Conservation (phyloP, 495 filamentous ascomycete genomes). For the Penicillium mononematosum region DNA sequence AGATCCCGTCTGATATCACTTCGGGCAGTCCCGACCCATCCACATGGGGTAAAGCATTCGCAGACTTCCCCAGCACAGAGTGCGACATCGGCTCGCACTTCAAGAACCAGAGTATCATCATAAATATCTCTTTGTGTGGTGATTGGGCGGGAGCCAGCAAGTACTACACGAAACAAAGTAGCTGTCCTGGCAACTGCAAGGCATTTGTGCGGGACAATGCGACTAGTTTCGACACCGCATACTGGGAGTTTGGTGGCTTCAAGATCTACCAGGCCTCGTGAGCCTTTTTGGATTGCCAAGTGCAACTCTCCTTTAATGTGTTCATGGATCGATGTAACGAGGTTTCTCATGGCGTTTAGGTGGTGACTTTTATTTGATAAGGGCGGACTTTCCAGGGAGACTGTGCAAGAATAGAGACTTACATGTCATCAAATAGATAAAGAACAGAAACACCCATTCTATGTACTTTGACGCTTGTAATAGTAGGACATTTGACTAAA, state of each 20-base stretch:
- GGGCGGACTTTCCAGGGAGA: neutral
- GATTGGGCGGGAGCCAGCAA: slow-evolving; percentile 25
- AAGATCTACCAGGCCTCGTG: slow-evolving; percentile 31
- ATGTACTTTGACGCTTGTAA: neutral
- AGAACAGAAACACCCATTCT: neutral
- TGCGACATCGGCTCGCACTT: slow-evolving; percentile 42
- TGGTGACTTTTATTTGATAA: neutral
- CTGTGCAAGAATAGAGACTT: neutral
- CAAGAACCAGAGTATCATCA: slow-evolving; percentile 43
- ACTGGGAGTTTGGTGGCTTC: slow-evolving; percentile 44
- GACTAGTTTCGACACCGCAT: slow-evolving; percentile 32
- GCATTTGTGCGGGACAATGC: slow-evolving; percentile 36
- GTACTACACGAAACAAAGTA: slow-evolving; percentile 28
- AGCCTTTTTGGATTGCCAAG: neutral
- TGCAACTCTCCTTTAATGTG: neutral
- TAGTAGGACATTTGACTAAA: neutral
- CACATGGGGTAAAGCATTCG: slow-evolving; percentile 28
- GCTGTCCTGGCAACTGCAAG: slow-evolving; percentile 35
- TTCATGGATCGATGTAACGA: neutral
- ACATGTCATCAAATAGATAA: neutral
- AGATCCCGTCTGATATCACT: slow-evolving; percentile 33
- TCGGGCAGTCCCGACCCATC: slow-evolving; percentile 35
- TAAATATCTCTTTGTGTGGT: slow-evolving; percentile 44
- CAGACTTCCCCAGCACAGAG: slow-evolving; percentile 44
- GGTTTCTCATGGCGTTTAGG: neutral